Base-by-base conservation (phyloP, 768 basidiomycete genomes). In the Lentinus tigrinus region DNA sequence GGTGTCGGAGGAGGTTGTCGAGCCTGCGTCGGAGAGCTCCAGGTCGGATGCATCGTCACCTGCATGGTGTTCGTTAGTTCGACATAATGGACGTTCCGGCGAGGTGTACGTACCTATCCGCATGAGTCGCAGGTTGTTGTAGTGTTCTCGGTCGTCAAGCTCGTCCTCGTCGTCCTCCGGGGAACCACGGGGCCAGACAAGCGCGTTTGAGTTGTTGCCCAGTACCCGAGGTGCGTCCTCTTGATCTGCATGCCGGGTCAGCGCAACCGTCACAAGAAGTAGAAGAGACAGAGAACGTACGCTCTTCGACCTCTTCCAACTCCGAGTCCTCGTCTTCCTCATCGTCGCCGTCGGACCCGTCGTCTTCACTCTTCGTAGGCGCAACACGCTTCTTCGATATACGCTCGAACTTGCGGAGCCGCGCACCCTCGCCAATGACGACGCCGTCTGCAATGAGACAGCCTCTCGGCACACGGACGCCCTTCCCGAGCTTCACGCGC, bases 401-500 rank as follows among this genome's bases (percentile, higher is more conserved):
- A 51, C 90, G 78, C 63, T 87, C 85, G 67, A 93, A 96, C 16
- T 85, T 82, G 46, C 75, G 73, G 48, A 97, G 67, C 43, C 67
- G 74, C 9, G 87, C 89, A 37, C 81, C 75, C n/a, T 87, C 85
- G 0, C 94, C 95, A 16, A 98, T 70, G 31, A 81, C 76, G 1
- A 95, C 94, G 17, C 83, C 87, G 62, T 95, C 90, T 0, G 86
- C 93, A 28, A 98, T 78, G 61, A 99, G 70, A 62, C 86, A 90
- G 0, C 97, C 96, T 34, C 77, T 77, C 11, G 83, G 82, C n/a
- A 99, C 75, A 5, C 69, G 74, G 54, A 84, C 84, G 43, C 79
- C 81, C 57, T 89, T 86, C 57, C 81, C 84, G 52, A 99, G 80
- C 31, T 73, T 72, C n/a, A 89, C 93, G 10, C 82, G 82, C 23